phyloP scores from a whole-genome alignment of 2,329 filamentous ascomycete species.

The Fusarium ambrosium region DNA sequence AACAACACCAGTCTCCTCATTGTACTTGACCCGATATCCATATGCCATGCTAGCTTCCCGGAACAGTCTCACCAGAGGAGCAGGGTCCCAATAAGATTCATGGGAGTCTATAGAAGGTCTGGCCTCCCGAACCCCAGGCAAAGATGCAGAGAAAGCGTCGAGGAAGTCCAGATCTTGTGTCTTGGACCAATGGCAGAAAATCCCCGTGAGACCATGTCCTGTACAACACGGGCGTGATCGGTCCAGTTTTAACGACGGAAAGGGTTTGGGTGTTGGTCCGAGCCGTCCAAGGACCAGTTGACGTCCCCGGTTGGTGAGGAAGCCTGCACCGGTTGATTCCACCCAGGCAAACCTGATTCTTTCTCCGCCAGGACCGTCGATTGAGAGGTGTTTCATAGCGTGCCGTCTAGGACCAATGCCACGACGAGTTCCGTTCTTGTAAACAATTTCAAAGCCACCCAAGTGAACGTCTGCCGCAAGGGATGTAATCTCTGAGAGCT shows the following conservation, averaged over 20 bases:
- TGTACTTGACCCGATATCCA: neutral
- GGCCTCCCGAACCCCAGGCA: neutral
- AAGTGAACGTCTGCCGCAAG: conserved; percentile 3
- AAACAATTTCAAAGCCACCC: conserved; percentile 12
- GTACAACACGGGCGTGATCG: no score
- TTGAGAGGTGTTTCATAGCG: neutral
- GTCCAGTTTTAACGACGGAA: neutral
- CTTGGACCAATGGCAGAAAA: conserved; percentile 1
- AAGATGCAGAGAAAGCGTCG: neutral
- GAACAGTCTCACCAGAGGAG: neutral
- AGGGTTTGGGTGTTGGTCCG: neutral
- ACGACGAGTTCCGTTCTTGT: neutral
- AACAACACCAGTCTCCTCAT: neutral
- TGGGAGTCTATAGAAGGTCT: neutral
- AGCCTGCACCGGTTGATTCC: neutral
- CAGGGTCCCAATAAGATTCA: neutral
- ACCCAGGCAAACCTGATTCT: neutral
- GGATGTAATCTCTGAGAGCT: neutral
- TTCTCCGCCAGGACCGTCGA: neutral
- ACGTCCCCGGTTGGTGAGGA: neutral
- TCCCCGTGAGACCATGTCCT: neutral
- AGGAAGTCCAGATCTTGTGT: neutral
- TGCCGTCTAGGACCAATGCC: neutral
- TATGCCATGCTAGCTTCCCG: neutral
- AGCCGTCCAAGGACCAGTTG: neutral